These are phyloP conservation scores for Penicillium corylophilum DNA, from an alignment of 2,329 filamentous ascomycete genomes.

Conservation along the genomic window DNA sequence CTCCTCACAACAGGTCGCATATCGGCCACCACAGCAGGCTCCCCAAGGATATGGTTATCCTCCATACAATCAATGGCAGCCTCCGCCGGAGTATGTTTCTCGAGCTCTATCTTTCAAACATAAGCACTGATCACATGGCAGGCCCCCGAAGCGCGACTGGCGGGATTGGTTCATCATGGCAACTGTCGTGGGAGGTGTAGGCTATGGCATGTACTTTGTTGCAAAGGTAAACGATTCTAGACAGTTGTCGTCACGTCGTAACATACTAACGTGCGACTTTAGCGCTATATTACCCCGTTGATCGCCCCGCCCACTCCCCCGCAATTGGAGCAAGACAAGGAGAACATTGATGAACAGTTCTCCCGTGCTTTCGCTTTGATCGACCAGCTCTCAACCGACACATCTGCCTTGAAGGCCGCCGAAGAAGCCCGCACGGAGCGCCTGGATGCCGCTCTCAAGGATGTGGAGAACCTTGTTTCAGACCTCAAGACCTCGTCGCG, in stretches of 20 bases:
- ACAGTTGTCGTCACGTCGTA: background rate
- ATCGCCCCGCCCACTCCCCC: conserved; percentile 92
- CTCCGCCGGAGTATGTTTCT: conserved; percentile 52
- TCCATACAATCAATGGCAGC: conserved; percentile 54
- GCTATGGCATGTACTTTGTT: conserved; percentile 84
- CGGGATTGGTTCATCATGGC: conserved; percentile 99
- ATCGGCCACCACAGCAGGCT: conserved; percentile 43
- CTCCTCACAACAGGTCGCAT: conserved; percentile 42
- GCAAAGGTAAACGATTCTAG: conserved; percentile 65
- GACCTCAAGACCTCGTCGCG: conserved; percentile 80
- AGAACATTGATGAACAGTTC: conserved; percentile 88
- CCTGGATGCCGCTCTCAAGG: conserved; percentile 75
- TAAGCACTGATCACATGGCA: conserved; percentile 22
- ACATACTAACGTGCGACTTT: conserved; percentile 14
- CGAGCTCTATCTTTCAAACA: background rate
- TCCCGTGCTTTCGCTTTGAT: conserved; percentile 87
- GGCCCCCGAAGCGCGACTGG: conserved; percentile 81
- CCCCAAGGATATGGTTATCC: conserved; percentile 51
- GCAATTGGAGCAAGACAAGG: conserved; percentile 91
- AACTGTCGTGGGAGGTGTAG: conserved; percentile 83
- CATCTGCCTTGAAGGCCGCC: conserved; percentile 78
- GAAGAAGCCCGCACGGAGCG: conserved; percentile 82
- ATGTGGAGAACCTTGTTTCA: conserved; percentile 78
- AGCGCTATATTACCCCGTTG: conserved; percentile 88
- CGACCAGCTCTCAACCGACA: conserved; percentile 89